phyloP scores from a whole-genome alignment of 1,284 basidiomycete species.

The Trichosporon sp. region DNA sequence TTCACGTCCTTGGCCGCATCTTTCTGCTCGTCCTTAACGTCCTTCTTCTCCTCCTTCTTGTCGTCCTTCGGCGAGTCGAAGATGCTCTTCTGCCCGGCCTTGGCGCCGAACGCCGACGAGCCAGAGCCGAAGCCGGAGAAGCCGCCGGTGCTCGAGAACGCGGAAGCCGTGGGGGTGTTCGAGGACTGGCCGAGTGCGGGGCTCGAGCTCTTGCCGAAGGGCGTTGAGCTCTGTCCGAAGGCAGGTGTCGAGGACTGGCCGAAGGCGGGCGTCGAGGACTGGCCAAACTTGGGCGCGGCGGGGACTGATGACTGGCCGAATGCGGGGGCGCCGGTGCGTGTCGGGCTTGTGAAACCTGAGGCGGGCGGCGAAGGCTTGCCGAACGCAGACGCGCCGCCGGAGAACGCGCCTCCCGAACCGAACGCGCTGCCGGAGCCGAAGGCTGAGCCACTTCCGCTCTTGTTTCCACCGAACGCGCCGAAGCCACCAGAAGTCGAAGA shows the following conservation, averaged over 20 bases:
- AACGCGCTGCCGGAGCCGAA: constrained; percentile 1
- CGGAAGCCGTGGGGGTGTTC: constrained; percentile 12
- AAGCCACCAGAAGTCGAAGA: constrained; percentile 22
- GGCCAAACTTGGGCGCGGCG: constrained; percentile 12
- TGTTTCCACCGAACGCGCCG: constrained; percentile 27
- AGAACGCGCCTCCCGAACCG: neutral
- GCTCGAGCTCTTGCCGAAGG: constrained; percentile 15
- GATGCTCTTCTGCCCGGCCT: neutral
- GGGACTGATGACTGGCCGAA: constrained; percentile 9
- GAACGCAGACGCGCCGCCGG: neutral
- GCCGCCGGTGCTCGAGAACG: constrained; percentile 13
- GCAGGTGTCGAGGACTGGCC: constrained; percentile 24
- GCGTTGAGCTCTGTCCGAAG: constrained; percentile 22
- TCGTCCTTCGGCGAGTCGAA: neutral
- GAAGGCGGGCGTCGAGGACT: constrained; percentile 16
- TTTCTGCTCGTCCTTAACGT: constrained; percentile 4
- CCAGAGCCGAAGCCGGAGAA: constrained; percentile 3
- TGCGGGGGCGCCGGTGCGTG: neutral
- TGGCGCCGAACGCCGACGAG: neutral
- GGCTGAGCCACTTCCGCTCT: neutral
- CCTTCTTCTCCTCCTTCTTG: constrained; percentile 5
- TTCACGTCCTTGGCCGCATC: neutral
- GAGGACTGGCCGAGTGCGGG: constrained; percentile 16
- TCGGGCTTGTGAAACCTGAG: neutral
- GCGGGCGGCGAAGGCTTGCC: constrained; percentile 12